Evolutionary conservation across 1,139 yeast genomes (phyloP), one percentile per base, ranked within the genome.

Genomic region (Dujonia santamariae): DNA sequence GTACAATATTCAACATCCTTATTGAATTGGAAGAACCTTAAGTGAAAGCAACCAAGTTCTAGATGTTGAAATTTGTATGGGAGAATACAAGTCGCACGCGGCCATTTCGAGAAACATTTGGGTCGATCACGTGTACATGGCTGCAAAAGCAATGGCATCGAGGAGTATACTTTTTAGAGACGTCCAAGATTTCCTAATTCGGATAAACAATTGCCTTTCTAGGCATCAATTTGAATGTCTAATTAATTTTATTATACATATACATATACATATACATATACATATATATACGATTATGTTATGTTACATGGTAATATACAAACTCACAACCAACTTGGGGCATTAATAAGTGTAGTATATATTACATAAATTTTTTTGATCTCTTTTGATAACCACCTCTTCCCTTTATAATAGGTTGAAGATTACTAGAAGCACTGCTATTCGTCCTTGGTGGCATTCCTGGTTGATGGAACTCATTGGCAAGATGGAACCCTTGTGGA

Each of bases 311-410:
- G n/a, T n/a, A n/a, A n/a, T n/a, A n/a, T n/a, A n/a, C n/a, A n/a
- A n/a, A n/a, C n/a, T n/a, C n/a, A n/a, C n/a, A n/a, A n/a, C n/a
- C n/a, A n/a, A n/a, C n/a, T n/a, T n/a, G n/a, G n/a, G n/a, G n/a
- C n/a, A n/a, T n/a, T 20, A 11, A 8, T 11, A 8, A 20, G 23
- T 20, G 8, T 20, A 11, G 13, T n/a, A 6, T n/a, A 13, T 4
- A 6, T 30, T 31, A 56, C 59, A 59, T 58, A 28, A 46, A 47
- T 33, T 65, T 62, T 47, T 66, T 68, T 0, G 73, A 56, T 41
- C 75, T 53, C 47, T 67, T 70, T 44, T 72, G 78, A 41, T 66
- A 63, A 1, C 78, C 78, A 3, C 77, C 78, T 41, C 78, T 58
- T 11, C 78, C 78, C 43, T 61, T 64, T 30, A 72, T 54, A 4